phyloP scores from a whole-genome alignment of 345 rosid genomes.

The Noccaea caerulescens region DNA sequence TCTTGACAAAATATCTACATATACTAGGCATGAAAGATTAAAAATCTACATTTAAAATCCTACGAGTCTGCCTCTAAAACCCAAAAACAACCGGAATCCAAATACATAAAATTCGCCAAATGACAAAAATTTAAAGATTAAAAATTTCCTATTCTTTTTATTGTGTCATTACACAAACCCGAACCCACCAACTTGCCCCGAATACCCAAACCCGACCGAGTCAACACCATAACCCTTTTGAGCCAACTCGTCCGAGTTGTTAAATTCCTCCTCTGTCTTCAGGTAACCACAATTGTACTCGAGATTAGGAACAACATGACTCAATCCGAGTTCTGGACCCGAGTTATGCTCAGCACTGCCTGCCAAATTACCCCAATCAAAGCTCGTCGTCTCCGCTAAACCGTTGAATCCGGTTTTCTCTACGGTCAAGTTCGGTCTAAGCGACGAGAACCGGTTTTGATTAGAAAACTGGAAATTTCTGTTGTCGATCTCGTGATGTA shows the following conservation, averaged over 20 bases:
- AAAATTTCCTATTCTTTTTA: not conserved
- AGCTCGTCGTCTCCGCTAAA: conserved; percentile 25
- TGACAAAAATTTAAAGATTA: conserved; percentile 11
- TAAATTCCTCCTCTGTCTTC: conserved; percentile 48
- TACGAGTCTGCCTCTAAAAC: conserved; percentile 16
- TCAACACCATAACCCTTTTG: conserved; percentile 34
- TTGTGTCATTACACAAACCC: conserved; percentile 35
- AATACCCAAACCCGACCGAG: conserved; percentile 36
- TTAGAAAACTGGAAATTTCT: conserved; percentile 37
- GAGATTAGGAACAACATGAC: conserved; percentile 46
- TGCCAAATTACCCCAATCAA: conserved; percentile 55
- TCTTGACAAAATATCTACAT: not conserved
- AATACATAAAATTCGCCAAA: conserved; percentile 25
- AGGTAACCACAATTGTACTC: conserved; percentile 36
- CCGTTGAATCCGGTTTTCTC: conserved; percentile 49
- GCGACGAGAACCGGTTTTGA: conserved; percentile 24
- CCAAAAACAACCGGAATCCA: conserved; percentile 18
- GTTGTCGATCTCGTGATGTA: conserved; percentile 55
- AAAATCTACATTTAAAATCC: conserved; percentile 19
- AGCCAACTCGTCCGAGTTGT: conserved; percentile 23
- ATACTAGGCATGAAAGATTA: conserved; percentile 6
- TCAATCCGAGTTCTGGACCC: conserved; percentile 42
- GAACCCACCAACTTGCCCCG: conserved; percentile 41
- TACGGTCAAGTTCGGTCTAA: conserved; percentile 48
- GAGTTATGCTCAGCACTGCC: conserved; percentile 40